Conservation (phyloP, 2,329 filamentous ascomycete species). For the Clonostachys rhizophaga region DNA sequence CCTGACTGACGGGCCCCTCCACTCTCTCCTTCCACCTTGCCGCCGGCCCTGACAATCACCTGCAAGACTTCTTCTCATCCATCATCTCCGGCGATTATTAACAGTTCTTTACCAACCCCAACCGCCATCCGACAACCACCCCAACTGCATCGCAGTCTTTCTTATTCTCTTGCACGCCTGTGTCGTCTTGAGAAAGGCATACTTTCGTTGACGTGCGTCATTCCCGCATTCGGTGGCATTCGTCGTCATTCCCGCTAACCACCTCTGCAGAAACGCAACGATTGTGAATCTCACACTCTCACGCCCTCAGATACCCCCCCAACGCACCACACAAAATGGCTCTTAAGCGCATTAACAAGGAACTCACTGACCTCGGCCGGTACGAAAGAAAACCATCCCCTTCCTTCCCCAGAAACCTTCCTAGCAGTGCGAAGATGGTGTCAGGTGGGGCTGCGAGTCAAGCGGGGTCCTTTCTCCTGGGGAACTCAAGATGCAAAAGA, state of each 20-base stretch:
- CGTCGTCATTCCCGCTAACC: background rate
- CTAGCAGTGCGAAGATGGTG: background rate
- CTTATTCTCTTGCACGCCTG: background rate
- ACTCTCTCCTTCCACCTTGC: background rate
- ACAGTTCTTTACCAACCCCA: background rate
- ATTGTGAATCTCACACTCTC: background rate
- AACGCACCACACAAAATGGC: slow-evolving; percentile 56
- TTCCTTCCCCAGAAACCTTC: slow-evolving; percentile 4
- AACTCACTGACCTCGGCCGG: slow-evolving; percentile 86
- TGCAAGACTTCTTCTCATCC: background rate
- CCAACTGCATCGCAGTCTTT: background rate
- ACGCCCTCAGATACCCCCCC: slow-evolving; percentile 14
- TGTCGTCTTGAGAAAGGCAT: background rate
- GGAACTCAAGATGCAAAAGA: no score
- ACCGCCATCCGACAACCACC: background rate
- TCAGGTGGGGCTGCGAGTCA: slow-evolving; percentile 5
- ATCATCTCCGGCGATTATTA: background rate
- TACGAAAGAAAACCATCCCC: slow-evolving; percentile 39
- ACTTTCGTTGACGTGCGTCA: slow-evolving; percentile 17
- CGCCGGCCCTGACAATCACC: background rate
- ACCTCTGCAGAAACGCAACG: background rate
- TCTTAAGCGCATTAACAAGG: slow-evolving; percentile 93
- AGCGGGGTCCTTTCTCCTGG: slow-evolving; percentile 6
- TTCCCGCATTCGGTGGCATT: slow-evolving; percentile 7
- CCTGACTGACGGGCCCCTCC: background rate